Evolutionary conservation across 2,329 filamentous ascomycete species (phyloP).

Genomic region (Fusarium anguioides): DNA sequence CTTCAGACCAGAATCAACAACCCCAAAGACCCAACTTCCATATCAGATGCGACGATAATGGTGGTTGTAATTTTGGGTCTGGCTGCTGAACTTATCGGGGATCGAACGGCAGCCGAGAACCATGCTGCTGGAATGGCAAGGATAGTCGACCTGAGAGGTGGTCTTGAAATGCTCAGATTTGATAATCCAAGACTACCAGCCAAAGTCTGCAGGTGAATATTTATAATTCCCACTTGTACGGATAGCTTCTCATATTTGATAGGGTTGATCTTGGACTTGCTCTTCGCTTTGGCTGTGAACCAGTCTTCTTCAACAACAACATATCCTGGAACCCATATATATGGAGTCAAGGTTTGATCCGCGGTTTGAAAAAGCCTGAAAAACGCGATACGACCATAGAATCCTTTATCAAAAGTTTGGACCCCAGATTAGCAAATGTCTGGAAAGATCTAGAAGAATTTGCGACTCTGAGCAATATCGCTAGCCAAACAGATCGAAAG

Average conservation of each 20-base stretch:
- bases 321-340: constrained; percentile 36
- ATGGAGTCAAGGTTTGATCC: neutral
- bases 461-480: constrained; percentile 31
- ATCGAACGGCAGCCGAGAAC: constrained; percentile 15
- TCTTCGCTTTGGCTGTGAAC: constrained; percentile 21
- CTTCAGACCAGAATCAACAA: constrained; percentile 24
- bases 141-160: constrained; percentile 35
- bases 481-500: constrained; percentile 28
- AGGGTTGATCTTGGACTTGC: constrained; percentile 33
- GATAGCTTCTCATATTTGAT: rapidly evolving
- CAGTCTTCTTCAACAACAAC: constrained; percentile 18
- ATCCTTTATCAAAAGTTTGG: constrained; percentile 6
- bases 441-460: constrained; percentile 33
- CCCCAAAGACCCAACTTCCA: neutral
- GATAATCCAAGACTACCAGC: constrained; percentile 32
- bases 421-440: constrained; percentile 21
- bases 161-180: constrained; percentile 25
- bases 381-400: neutral
- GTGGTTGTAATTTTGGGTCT: constrained; percentile 21
- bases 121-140: constrained; percentile 30
- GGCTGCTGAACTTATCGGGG: constrained; percentile 29
- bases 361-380: neutral
- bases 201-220: constrained; percentile 37
- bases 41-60: constrained; percentile 39
- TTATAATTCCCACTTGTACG: rapidly evolving